Conservation (phyloP, 352 stramenopile genomes). For the Phytophthora crassamura region DNA sequence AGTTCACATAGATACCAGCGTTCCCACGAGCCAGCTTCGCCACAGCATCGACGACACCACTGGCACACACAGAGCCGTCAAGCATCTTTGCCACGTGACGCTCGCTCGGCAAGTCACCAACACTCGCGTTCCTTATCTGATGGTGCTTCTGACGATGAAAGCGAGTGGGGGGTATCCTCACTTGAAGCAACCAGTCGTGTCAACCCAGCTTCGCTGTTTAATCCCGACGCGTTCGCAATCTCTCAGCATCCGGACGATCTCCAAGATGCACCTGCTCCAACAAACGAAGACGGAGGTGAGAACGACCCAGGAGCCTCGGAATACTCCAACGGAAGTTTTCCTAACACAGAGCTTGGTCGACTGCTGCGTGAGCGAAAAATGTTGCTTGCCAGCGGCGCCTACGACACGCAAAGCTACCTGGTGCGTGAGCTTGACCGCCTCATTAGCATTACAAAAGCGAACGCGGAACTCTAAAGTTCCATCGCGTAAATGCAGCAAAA, state of each 20-base stretch:
- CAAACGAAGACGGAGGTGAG: not conserved
- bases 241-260: not conserved
- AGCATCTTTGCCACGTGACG: slow-evolving; percentile 5
- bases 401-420: slow-evolving; percentile 68
- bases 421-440: slow-evolving; percentile 72
- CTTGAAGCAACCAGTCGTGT: slow-evolving; percentile 12
- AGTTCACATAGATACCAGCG: slow-evolving; percentile 6
- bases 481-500: slow-evolving; percentile 7
- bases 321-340: not conserved
- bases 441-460: slow-evolving; percentile 43
- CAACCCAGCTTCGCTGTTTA: slow-evolving; percentile 1
- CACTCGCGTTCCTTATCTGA: slow-evolving; percentile 20
- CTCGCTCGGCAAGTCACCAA: slow-evolving; percentile 8
- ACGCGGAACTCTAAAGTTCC: slow-evolving; percentile 25
- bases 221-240: slow-evolving; percentile 1
- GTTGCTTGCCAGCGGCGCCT: slow-evolving; percentile 65
- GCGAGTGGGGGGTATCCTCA: slow-evolving; percentile 15
- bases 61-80: slow-evolving; percentile 27
- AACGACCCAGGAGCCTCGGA: not conserved
- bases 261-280: not conserved
- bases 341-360: slow-evolving; percentile 46
- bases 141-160: slow-evolving; percentile 15
- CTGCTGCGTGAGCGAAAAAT: slow-evolving; percentile 63
- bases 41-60: slow-evolving; percentile 9
- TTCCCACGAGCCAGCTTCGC: slow-evolving; percentile 13